phyloP scores from a whole-genome alignment of 2,329 filamentous ascomycete genomes.

The Huntiella bhutanensis region DNA sequence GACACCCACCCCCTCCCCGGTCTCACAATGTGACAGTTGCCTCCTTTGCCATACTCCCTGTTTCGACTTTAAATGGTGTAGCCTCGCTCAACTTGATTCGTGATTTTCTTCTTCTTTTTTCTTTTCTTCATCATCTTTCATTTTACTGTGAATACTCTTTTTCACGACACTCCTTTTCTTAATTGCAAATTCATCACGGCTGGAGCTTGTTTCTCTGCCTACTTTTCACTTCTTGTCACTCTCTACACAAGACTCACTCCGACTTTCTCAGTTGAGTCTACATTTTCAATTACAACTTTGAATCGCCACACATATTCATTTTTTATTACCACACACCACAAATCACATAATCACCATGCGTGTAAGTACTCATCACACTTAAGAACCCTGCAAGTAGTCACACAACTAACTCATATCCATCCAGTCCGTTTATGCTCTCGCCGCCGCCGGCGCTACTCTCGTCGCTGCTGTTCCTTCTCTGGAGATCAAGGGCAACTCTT shows the following conservation, averaged over 20 bases:
- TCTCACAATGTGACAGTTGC: not conserved
- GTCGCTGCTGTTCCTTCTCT: constrained; percentile 39
- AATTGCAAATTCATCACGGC: not conserved
- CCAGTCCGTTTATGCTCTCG: constrained; percentile 17
- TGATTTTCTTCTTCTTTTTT: constrained; percentile 2
- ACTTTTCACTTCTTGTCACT: constrained; percentile 13
- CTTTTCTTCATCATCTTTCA: constrained; percentile 1
- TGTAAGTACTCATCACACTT: constrained; percentile 6
- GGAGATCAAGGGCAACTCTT: constrained; percentile 35
- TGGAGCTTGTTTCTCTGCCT: constrained; percentile 5
- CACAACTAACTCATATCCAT: not conserved
- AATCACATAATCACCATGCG: constrained; percentile 4
- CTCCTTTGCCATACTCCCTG: constrained; percentile 3
- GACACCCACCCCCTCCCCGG: not conserved
- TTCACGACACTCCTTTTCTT: constrained; percentile 4
- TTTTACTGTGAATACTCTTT: not conserved
- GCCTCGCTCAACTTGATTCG: not conserved
- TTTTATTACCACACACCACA: not conserved
- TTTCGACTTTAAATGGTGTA: not conserved
- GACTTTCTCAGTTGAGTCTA: constrained; percentile 1
- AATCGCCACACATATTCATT: not conserved
- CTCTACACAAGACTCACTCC: constrained; percentile 5
- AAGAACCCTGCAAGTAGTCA: not conserved
- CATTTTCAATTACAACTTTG: constrained; percentile 4
- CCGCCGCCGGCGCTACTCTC: constrained; percentile 33